A percentile compares a stretch with the other conserved stretches of the same genome.
Evolutionary conservation across 2,329 filamentous ascomycete genomes (phyloP).

Genomic region (Pezicula rhizophila): DNA sequence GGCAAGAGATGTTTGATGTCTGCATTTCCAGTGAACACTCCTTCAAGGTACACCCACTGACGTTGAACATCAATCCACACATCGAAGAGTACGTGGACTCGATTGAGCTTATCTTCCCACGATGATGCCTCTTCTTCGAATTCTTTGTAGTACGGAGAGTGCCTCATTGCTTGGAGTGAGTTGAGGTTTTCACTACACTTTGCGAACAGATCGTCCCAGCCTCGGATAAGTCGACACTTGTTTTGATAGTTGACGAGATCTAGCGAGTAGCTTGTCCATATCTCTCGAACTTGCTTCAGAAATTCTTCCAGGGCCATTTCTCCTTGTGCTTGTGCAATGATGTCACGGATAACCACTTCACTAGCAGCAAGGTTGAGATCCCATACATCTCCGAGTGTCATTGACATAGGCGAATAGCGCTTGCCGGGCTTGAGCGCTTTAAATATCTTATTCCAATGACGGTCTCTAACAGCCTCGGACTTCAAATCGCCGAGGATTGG

Average conservation of each 20-base stretch:
- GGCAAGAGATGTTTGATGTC: constrained; percentile 98
- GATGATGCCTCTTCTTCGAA: constrained; percentile 95
- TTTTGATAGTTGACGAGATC: constrained; percentile 97
- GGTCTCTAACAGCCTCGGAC: constrained; percentile 90
- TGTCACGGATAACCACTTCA: constrained; percentile 82
- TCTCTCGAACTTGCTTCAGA: constrained; percentile 90
- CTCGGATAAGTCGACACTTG: constrained; percentile 93
- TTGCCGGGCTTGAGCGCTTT: constrained; percentile 90
- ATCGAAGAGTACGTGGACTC: constrained; percentile 95
- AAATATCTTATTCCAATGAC: constrained; percentile 97
- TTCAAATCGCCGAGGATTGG: constrained; percentile 82
- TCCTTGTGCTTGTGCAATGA: constrained; percentile 91
- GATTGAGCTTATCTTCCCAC: constrained; percentile 97
- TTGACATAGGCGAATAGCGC: constrained; percentile 86
- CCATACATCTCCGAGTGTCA: constrained; percentile 98
- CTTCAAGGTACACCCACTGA: constrained; percentile 98
- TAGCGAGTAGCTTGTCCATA: constrained; percentile 90
- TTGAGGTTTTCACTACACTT: constrained; percentile 98
- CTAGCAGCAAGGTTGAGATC: constrained; percentile 86
- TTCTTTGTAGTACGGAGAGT: constrained; percentile 98
- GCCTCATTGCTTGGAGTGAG: constrained; percentile 95
- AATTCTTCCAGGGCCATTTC: constrained; percentile 99
- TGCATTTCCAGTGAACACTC: constrained; percentile 96
- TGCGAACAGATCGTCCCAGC: constrained; percentile 96
- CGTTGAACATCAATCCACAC: constrained; percentile 99